Evolutionary conservation across 2,329 filamentous ascomycete genomes (phyloP).

Genomic region (Scedosporium apiospermum): DNA sequence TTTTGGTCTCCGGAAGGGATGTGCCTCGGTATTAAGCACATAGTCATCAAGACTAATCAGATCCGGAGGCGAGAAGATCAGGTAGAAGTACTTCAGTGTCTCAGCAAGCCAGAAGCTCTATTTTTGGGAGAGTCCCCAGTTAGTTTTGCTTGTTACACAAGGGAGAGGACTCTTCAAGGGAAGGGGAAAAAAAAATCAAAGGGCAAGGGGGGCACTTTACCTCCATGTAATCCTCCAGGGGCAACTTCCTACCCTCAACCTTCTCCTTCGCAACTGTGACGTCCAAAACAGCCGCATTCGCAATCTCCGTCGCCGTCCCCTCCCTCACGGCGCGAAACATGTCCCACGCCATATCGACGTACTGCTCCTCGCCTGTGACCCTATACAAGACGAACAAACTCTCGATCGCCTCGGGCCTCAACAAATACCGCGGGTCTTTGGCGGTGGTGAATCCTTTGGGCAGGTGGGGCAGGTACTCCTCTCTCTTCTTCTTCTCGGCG

Average conservation of each 20-base stretch:
- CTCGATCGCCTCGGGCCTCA: constrained; percentile 72
- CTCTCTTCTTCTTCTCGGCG: constrained; percentile 11
- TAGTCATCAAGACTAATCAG: constrained; percentile 58
- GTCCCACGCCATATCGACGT: constrained; percentile 61
- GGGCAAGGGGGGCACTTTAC: background rate
- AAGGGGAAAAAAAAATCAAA: background rate
- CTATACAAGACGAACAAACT: constrained; percentile 71
- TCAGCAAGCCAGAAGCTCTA: constrained; percentile 66
- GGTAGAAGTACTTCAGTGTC: constrained; percentile 67
- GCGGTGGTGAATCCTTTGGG: constrained; percentile 47
- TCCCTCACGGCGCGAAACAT: constrained; percentile 60
- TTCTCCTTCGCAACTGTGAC: constrained; percentile 26
- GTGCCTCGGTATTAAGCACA: constrained; percentile 48
- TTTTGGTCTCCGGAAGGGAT: constrained; percentile 33
- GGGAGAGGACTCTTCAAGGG: background rate
- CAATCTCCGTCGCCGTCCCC: constrained; percentile 51
- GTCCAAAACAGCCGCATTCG: constrained; percentile 57
- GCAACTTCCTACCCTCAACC: background rate
- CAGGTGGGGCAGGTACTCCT: constrained; percentile 21
- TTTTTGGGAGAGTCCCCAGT: background rate
- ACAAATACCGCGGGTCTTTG: constrained; percentile 49
- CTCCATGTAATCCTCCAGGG: constrained; percentile 6
- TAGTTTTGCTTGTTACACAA: background rate
- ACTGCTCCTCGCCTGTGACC: constrained; percentile 55
- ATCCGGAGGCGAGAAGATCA: constrained; percentile 57